These are phyloP conservation scores for Epicoccum nigrum DNA, from an alignment of 2,329 filamentous ascomycete genomes.

Conservation along the genomic window DNA sequence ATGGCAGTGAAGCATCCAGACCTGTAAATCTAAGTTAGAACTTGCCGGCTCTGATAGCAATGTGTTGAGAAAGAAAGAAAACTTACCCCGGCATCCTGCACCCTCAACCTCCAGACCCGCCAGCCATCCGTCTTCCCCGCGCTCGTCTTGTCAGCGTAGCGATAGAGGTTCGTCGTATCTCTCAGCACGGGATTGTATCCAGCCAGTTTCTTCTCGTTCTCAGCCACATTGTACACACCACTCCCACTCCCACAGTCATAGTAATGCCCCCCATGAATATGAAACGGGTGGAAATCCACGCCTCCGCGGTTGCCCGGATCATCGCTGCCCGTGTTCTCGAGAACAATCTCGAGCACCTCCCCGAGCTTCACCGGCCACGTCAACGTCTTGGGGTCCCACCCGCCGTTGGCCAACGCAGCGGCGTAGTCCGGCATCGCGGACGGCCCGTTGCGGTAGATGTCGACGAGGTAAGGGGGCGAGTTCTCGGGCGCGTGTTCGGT, in stretches of 20 bases:
- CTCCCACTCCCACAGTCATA: conserved; percentile 62
- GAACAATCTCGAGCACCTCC: conserved; percentile 63
- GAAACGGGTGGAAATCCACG: conserved; percentile 57
- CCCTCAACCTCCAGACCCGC: conserved; percentile 65
- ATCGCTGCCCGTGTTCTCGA: conserved; percentile 45
- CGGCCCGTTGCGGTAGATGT: conserved; percentile 58
- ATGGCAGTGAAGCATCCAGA: conserved; percentile 69
- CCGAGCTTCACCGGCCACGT: conserved; percentile 62
- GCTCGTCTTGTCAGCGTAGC: conserved; percentile 54
- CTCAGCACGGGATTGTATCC: conserved; percentile 48
- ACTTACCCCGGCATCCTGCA: conserved; percentile 40
- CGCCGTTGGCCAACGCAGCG: conserved; percentile 56
- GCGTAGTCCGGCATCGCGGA: conserved; percentile 59
- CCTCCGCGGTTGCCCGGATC: conserved; percentile 30
- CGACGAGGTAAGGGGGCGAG: conserved; percentile 56
- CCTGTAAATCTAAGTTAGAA: not conserved
- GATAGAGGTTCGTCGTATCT: conserved; percentile 62
- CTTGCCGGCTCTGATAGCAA: not conserved
- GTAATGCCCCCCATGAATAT: conserved; percentile 61
- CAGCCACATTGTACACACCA: conserved; percentile 58
- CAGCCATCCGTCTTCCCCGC: conserved; percentile 59
- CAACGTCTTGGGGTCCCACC: conserved; percentile 60
- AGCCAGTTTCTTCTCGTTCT: conserved; percentile 54
- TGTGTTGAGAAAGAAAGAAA: not conserved
- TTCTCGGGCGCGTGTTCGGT: conserved; percentile 15